Base-by-base conservation (phyloP, 2,329 filamentous ascomycete genomes). In the Fusarium tupiense region DNA sequence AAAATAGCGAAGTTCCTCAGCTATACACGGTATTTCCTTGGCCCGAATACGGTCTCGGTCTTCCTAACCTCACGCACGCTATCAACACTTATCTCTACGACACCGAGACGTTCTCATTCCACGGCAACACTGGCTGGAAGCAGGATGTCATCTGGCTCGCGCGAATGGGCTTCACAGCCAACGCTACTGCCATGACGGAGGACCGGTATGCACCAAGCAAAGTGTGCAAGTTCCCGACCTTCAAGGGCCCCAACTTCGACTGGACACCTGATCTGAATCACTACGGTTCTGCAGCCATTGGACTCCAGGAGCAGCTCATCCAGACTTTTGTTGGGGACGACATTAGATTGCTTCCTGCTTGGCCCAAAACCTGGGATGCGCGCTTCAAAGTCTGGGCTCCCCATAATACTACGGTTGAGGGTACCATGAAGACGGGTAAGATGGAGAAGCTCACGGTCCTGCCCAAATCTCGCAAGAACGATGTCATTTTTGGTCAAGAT, bases 61-160 rank as follows among this genome's bases (percentile, higher is more conserved):
- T 66, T 26, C 61, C 64, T 1, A 67, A 67, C 6, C 41, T 67
- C 5, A 66, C 64, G 6, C 19, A 66, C 11, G 64, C 64, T 7
- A 66, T 49, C 24, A 67, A 67, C 37, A 67, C 61, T 0, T 67
- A 67, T 22, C 50, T 66, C 2, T 67, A 66, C 8, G 61, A 67
- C 12, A 59, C 64, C 0, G 64, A 67, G n/a, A 67, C 61, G 2
- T 46, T 59, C 1, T 16, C 11, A 2, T 66, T 66, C 12, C 61
- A 67, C 4, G 61, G 64, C 1, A 67, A 67, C 24, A 67, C 31
- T 6, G 64, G 64, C 2, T 67, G 64, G 49, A 67, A 67, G 49
- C 64, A 67, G 16, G 64, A 66, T 16, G 64, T 66, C 0, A 67
- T 67, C 12, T 67, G 61, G 64, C 61, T 66, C 20, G 64, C 64